Evolutionary conservation across 2,329 filamentous ascomycete species (phyloP).

Genomic region (Diaporthe helianthi): DNA sequence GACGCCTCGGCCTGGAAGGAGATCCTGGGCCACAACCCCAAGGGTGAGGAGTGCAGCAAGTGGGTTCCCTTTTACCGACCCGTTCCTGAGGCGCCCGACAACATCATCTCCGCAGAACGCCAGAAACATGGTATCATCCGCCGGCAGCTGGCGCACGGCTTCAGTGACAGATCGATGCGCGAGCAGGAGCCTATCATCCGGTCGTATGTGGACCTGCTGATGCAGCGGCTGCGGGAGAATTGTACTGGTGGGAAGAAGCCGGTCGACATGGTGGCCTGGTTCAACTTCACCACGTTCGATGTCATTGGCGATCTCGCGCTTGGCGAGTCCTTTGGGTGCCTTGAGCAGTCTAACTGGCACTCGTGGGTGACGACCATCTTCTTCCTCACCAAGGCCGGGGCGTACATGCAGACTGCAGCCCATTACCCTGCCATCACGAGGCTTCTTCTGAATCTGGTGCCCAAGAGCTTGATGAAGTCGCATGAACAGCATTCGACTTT

Average conservation of each 20-base stretch:
- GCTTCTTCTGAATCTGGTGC: slow-evolving; percentile 1
- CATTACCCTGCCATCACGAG: slow-evolving; percentile 8
- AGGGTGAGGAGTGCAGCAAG: slow-evolving; percentile 14
- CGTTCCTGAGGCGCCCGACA: neutral
- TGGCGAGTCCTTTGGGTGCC: slow-evolving; percentile 32
- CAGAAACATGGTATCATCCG: slow-evolving; percentile 32
- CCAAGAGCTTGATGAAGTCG: slow-evolving; percentile 5
- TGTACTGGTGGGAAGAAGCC: neutral
- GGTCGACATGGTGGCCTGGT: slow-evolving; percentile 29
- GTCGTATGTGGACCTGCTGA: slow-evolving; percentile 28
- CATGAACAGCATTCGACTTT: slow-evolving; percentile 7
- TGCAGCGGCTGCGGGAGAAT: slow-evolving; percentile 24
- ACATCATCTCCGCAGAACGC: slow-evolving; percentile 21
- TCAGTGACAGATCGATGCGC: slow-evolving; percentile 26
- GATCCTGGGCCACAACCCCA: slow-evolving; percentile 39
- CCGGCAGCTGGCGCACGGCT: slow-evolving; percentile 26
- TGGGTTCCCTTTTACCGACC: slow-evolving; percentile 19
- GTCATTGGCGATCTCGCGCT: slow-evolving; percentile 31
- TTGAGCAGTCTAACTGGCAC: slow-evolving; percentile 26
- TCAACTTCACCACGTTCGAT: slow-evolving; percentile 31
- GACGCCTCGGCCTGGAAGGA: slow-evolving; percentile 45
- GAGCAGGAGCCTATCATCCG: slow-evolving; percentile 33
- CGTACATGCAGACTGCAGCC: neutral
- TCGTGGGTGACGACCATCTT: slow-evolving; percentile 34
- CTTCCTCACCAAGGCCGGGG: slow-evolving; percentile 2